Conservation (phyloP, 345 rosid species). For the Lumnitzera littorea region DNA sequence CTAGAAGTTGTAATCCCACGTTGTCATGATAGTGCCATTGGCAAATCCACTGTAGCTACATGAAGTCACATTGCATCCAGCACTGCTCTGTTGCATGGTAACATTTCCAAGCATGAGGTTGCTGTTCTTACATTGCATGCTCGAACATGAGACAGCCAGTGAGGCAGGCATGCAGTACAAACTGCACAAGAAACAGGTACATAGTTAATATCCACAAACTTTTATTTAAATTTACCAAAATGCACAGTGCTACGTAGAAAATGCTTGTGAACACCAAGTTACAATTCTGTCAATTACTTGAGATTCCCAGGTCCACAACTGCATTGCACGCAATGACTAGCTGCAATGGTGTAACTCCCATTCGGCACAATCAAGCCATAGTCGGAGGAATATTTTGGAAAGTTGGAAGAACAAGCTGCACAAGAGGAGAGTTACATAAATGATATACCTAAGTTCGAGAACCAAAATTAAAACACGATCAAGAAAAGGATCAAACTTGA, state of each 20-base stretch:
- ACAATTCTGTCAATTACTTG: conserved; percentile 35
- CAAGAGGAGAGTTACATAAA: conserved; percentile 1
- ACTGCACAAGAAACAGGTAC: conserved; percentile 27
- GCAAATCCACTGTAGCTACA: conserved; percentile 74
- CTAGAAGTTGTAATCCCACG: conserved; percentile 27
- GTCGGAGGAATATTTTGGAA: conserved; percentile 75
- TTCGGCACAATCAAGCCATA: conserved; percentile 71
- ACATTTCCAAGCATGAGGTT: conserved; percentile 81
- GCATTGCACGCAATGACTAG: conserved; percentile 97
- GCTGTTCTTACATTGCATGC: conserved; percentile 84
- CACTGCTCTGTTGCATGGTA: conserved; percentile 59
- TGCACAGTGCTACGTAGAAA: not conserved
- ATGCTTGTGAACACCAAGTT: not conserved
- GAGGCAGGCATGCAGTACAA: conserved; percentile 91
- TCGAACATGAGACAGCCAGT: conserved; percentile 86
- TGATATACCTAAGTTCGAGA: not conserved
- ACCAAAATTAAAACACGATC: not conserved
- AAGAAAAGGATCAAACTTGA: not conserved
- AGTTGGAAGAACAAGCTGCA: conserved; percentile 88
- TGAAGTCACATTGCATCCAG: conserved; percentile 84
- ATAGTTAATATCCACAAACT: conserved; percentile 7
- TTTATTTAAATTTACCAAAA: not conserved
- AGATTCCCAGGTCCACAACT: conserved; percentile 79
- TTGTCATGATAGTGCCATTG: conserved; percentile 66
- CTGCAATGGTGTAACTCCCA: conserved; percentile 85